Base-by-base conservation (phyloP, 495 filamentous ascomycete genomes). In the Neurospora sp. region DNA sequence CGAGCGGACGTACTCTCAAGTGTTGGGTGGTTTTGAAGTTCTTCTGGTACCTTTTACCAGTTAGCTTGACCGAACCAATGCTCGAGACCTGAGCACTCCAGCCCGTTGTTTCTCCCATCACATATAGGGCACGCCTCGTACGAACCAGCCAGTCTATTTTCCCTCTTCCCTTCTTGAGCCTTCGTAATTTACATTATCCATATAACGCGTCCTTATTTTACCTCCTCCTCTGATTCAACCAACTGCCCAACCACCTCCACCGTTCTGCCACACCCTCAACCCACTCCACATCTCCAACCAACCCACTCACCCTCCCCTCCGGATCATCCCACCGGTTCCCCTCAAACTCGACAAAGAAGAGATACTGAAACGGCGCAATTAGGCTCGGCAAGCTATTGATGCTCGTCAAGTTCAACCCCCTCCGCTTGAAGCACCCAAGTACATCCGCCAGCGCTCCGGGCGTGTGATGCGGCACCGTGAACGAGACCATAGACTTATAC, bases 261-360 rank as follows among this genome's bases (percentile, higher is more conserved):
- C 78, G 79, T 76, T 80, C 72, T 1, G 86, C 83, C 71, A 83
- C 80, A 40, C 71, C 71, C n/a, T 76, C 82, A 71, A 83, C 80
- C 53, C 71, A 71, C n/a, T 76, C 82, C 35, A 83, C 75, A 42
- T 79, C 79, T 4, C 77, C 77, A 53, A 93, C 74, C 68, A 85
- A 86, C 65, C 79, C 76, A 72, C 86, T 83, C 1, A 90, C 89
- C 70, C 81, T 80, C 38, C 86, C 85, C 37, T 82, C 79, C 37
- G 84, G 83, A 68, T 87, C 87, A 47, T 84, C 79, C 41, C 78
- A 73, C 47, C 78, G 77, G 74, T 83, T 83, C 6, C 90, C 90
- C 78, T 92, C 87, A 78, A 97, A 93, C 84, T 98, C 96, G 27
- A 97, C 90, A 80, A 99, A 91, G 82, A 98, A 98, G 37, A 97